Base-by-base conservation (phyloP, 2,329 filamentous ascomycete species). In the Alternaria consortialis region DNA sequence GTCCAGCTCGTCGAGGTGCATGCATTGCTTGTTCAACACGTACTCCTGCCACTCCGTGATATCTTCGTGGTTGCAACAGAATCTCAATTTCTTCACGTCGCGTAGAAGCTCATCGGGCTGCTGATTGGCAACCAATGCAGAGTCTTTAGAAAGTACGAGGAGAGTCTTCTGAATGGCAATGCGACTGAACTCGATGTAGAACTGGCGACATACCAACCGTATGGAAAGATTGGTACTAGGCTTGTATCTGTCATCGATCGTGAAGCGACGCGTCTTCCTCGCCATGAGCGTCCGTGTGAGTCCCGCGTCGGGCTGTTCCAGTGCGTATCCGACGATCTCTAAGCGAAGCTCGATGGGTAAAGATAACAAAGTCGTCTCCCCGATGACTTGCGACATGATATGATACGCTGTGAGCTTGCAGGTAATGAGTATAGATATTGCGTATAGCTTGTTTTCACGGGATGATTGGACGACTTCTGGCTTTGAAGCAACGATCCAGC, bases 191-290 rank as follows among this genome's bases (percentile, higher is more conserved):
- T 82, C 80, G 20, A 68, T 51, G 36, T 75, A 70, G 52, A 81
- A 71, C 56, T 79, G 77, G 27, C 72, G 75, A 62, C 80, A 81
- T 3, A 73, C 73, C 12, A 80, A 68, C 7, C 81, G 76, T 2
- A 78, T 67, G 9, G 61, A 48, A 3, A 82, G 70, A 9, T 70
- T 60, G 2, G 50, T 8, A 8, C 72, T 68, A 13, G 75, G 63
- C 27, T 13, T 50, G 29, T 60, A 44, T 7, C 29, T 17, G 12
- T 36, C 20, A 32, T 50, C 32, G 9, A 37, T 34, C 31, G 9
- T 27, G 23, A 36, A 50, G n/a, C 32, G 15, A 50, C 2, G 4
- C 31, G 8, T 29, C 29, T 36, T 15, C 20, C 7, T 17, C 37
- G 12, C 9, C 48, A 23, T 34, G 27, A 39, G 13, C 36, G 5